Base-by-base conservation (phyloP, 805 yeast genomes). In the Pichia gijzeniarum region DNA sequence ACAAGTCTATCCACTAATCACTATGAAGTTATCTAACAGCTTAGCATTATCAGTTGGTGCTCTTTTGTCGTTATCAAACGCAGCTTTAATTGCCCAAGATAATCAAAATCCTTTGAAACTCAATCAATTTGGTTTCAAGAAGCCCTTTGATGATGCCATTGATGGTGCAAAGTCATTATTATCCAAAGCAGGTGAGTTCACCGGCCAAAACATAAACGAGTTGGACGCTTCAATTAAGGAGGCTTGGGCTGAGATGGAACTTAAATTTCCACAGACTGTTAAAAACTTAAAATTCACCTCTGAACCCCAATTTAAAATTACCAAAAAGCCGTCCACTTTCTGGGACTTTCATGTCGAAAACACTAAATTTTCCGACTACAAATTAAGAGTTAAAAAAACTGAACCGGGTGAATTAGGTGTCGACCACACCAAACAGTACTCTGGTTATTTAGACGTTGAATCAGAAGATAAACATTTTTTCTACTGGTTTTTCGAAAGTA, bases 401-500 rank as follows among this genome's bases (percentile, higher is more conserved):
- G 60, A 63, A 37, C 79, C 80, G 17, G 69, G 70, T 53, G 68
- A 67, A 40, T 66, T 77, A 50, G 82, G 80, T 32, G 57, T 78
- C 51, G 88, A 82, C 62, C 67, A 65, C 36, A 86, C 82, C 32
- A 77, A 78, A 59, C 91, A 84, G 63, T 79, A 79, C 57, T 70
- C 85, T 18, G 93, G 93, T 32, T 84, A 84, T 61, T 67, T 84
- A 54, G 85, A 81, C 58, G 77, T 80, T 38, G 76, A 69, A 42
- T 82, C 79, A 49, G 80, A 73, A 49, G 85, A 81, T 53, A 90
- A 89, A 68, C 95, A 86, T 64, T 82, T 90, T 63, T 91, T 90
- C 65, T 91, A 81, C 71, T 89, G 95, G 95, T 82, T 83, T 58
- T 91, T 91, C 56, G 97, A 90, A 65, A 83, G 95, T 43, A 79